These are phyloP conservation scores for Populus hybrid DNA, from an alignment of 441 rosid genomes.

Conservation along the genomic window DNA sequence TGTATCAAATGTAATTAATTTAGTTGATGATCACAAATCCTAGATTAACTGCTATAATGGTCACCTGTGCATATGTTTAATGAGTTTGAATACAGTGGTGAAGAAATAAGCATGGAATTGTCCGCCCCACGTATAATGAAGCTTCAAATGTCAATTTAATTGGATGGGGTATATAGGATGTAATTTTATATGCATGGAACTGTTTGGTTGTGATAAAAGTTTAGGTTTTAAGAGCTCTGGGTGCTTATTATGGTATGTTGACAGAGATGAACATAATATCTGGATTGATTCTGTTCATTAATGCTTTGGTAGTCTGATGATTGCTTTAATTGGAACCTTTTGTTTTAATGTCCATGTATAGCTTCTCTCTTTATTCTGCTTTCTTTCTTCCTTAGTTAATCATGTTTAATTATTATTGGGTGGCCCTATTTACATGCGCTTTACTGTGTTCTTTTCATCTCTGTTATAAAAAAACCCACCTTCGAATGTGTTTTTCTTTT, in stretches of 20 bases:
- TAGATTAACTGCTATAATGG: background rate
- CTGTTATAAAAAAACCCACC: background rate
- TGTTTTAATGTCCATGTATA: background rate
- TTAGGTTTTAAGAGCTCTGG: background rate
- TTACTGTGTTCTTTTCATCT: background rate
- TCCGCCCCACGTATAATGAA: background rate
- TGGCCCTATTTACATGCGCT: background rate
- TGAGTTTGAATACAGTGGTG: background rate
- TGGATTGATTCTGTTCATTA: background rate
- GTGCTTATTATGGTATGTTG: background rate
- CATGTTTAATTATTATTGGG: background rate
- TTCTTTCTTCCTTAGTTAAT: background rate
- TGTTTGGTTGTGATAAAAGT: background rate
- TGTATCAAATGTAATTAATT: background rate
- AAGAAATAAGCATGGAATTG: background rate
- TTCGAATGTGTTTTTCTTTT: background rate
- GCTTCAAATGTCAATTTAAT: background rate
- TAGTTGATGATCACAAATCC: background rate
- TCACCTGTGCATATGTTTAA: background rate
- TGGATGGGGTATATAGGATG: background rate
- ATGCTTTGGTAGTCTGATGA: background rate
- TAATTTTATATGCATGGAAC: background rate
- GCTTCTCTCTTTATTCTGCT: background rate
- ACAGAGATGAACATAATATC: background rate
- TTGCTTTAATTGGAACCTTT: background rate